These are phyloP conservation scores for Penicillium sclerotiorum DNA, from an alignment of 2,329 filamentous ascomycete species.

Conservation along the genomic window DNA sequence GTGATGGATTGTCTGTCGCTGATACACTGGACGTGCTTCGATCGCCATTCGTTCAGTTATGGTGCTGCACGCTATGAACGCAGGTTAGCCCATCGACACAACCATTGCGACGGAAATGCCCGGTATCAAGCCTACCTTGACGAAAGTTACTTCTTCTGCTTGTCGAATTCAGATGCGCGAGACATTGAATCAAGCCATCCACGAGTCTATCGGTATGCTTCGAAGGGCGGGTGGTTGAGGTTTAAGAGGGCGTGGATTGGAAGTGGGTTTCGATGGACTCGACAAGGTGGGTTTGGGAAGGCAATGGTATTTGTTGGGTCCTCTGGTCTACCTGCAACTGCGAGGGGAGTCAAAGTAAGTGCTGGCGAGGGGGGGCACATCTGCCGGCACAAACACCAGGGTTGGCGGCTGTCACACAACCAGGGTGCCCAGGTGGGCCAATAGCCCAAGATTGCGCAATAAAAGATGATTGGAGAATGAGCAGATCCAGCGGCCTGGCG, in stretches of 20 bases:
- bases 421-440: slow-evolving; percentile 18
- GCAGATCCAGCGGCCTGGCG: slow-evolving; percentile 3
- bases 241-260: background rate
- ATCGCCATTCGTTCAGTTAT: background rate
- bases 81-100: too few relatives aligned
- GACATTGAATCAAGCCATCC: background rate
- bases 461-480: slow-evolving; percentile 10
- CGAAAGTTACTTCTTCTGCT: too few relatives aligned
- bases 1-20: background rate
- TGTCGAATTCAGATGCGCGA: background rate
- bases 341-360: slow-evolving; percentile 4
- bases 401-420: slow-evolving; percentile 20
- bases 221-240: background rate
- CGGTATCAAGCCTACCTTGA: too few relatives aligned
- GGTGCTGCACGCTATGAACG: background rate
- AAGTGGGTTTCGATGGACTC: slow-evolving; percentile 9
- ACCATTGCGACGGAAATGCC: too few relatives aligned
- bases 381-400: background rate
- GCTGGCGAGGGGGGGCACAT: background rate
- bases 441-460: slow-evolving; percentile 16
- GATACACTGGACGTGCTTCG: background rate
- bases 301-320: background rate
- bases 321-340: slow-evolving; percentile 9
- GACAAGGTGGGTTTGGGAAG: slow-evolving; percentile 1
- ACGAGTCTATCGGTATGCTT: background rate